phyloP scores from a whole-genome alignment of 2,329 filamentous ascomycete genomes.

The Lasiodiplodia sp. region DNA sequence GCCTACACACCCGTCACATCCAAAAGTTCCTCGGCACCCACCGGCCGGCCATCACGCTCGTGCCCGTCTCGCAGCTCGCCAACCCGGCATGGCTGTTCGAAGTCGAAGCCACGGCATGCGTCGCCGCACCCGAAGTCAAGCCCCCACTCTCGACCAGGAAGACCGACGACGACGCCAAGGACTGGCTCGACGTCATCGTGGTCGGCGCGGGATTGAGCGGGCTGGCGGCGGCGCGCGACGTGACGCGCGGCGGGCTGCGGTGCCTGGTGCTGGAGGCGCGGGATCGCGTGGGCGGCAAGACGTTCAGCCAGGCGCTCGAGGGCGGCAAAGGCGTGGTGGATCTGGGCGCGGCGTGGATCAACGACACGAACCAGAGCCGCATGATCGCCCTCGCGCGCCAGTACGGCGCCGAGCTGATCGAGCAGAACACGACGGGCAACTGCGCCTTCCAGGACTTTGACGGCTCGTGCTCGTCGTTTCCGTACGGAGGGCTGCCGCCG shows the following conservation, averaged over 20 bases:
- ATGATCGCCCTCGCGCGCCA: constrained; percentile 53
- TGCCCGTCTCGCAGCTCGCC: constrained; percentile 53
- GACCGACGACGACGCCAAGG: too few relatives aligned
- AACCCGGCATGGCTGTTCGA: constrained; percentile 52
- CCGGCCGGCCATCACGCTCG: constrained; percentile 53
- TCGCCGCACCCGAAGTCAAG: constrained; percentile 32
- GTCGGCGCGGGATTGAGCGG: constrained; percentile 56
- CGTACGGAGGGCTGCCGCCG: constrained; percentile 43
- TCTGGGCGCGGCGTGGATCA: constrained; percentile 67
- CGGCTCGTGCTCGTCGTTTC: constrained; percentile 36
- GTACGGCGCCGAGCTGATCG: constrained; percentile 54
- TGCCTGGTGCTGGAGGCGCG: constrained; percentile 59
- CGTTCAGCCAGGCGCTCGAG: constrained; percentile 49
- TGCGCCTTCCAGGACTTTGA: constrained; percentile 52
- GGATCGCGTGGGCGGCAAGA: constrained; percentile 62
- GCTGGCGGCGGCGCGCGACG: constrained; percentile 40
- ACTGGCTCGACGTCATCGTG: constrained; percentile 40
- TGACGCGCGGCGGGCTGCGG: constrained; percentile 48
- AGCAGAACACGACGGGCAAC: constrained; percentile 58
- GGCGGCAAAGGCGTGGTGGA: constrained; percentile 51
- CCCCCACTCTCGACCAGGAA: background rate
- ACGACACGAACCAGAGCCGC: constrained; percentile 60
- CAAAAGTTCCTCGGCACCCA: constrained; percentile 50
- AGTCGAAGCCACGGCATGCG: constrained; percentile 49
- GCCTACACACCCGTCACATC: constrained; percentile 49